phyloP scores from a whole-genome alignment of 352 stramenopile genomes.

The Peronospora destructor region DNA sequence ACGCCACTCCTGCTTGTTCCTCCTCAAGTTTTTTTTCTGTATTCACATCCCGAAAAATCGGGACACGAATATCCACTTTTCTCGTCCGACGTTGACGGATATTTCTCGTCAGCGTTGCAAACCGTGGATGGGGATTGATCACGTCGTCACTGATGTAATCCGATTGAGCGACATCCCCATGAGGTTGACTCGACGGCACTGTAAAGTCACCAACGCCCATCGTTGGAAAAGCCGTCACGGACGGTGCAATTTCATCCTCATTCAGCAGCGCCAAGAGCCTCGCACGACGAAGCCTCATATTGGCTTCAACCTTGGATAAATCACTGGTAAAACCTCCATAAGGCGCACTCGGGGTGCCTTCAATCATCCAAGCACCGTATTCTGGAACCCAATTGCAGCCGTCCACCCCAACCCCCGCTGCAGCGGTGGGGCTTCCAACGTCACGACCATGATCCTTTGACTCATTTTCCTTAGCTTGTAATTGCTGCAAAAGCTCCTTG shows the following conservation, averaged over 20 bases:
- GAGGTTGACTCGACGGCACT: constrained; percentile 42
- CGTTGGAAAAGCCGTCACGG: constrained; percentile 94
- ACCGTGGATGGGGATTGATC: constrained; percentile 99
- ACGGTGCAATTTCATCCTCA: constrained; percentile 94
- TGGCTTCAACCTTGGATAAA: constrained; percentile 94
- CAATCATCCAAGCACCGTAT: constrained; percentile 99
- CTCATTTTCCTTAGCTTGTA: constrained; percentile 85
- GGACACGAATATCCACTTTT: constrained; percentile 85
- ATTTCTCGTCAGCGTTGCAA: constrained; percentile 96
- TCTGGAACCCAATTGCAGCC: constrained; percentile 98
- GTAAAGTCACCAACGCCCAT: constrained; percentile 94
- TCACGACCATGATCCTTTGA: constrained; percentile 27
- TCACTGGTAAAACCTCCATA: constrained; percentile 94
- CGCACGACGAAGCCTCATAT: constrained; percentile 95
- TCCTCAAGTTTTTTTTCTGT: constrained; percentile 66
- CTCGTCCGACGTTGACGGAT: constrained; percentile 92
- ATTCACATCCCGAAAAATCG: constrained; percentile 79
- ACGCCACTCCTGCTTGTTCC: constrained; percentile 45
- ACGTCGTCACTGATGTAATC: constrained; percentile 96
- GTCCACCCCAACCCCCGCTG: constrained; percentile 46
- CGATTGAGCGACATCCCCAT: constrained; percentile 87
- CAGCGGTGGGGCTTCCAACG: constrained; percentile 8
- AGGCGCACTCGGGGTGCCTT: constrained; percentile 91
- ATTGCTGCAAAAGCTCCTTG: constrained; percentile 91
- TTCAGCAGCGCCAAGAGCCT: constrained; percentile 90